Evolutionary conservation across 805 yeast genomes (phyloP), one percentile per base, ranked within the genome.

Genomic region (Teunomyces stri): DNA sequence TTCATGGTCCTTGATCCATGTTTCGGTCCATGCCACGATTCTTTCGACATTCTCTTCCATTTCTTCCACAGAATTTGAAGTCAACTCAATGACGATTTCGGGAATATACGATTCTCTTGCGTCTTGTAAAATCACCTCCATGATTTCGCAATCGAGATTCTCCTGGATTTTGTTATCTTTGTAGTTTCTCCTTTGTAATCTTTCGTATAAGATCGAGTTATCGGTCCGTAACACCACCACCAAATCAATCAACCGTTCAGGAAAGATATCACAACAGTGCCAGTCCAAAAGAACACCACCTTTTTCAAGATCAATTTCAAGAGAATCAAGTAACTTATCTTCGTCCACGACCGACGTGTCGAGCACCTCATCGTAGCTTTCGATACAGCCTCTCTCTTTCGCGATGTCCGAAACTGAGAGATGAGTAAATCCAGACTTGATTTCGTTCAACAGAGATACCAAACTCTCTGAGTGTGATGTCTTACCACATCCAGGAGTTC

Each of bases 191-290:
- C 80, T 78, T 51, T 74, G 72, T 55, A 94, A 72, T 57, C 99
- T 76, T 44, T 89, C 96, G 65, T 77, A 86, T 21, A 94, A 76
- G 1, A 73, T 65, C 12, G 82, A 69, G 58, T 87, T 89, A 59
- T 87, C 86, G 39, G 96, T 84, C 53, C 91, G 76, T 47, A 94
- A 74, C 1, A 94, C 99, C 34, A 90, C 86, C 5, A 94, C 98
- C 51, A 94, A 74, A 65, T 94, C 99, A 44, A 94, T 87, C 63
- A 89, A 78, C 55, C 95, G 73, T 62, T 90, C 98, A 1, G 98
- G 98, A 61, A 94, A 92, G 16, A 89, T 80, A 60, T 94, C 99
- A 68, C 96, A 89, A 39, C 92, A 94, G 64, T 94, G 99, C 99
- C 99, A 94, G 66, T 94, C 99, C 10, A 94, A 76, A 6, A 94